Conservation (phyloP, 495 filamentous ascomycete species). For the Penicillium antarcticum region DNA sequence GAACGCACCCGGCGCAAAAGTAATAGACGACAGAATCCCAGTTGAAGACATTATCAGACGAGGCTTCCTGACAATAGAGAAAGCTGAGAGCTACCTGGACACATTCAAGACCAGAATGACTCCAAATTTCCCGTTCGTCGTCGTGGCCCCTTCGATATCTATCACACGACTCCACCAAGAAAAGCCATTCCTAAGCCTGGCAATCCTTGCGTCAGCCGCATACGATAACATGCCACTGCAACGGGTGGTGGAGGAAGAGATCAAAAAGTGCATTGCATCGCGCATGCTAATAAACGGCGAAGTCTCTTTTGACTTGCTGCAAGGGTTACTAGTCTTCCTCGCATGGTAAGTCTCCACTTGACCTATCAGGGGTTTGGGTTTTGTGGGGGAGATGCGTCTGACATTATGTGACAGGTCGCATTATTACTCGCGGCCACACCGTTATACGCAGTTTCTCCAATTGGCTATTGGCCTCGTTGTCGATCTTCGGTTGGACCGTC, state of each 20-base stretch:
- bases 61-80: conserved; percentile 7
- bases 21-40: conserved; percentile 2
- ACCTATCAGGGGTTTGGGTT: not conserved
- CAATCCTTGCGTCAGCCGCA: conserved; percentile 36
- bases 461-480: conserved; percentile 42
- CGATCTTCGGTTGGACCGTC: conserved; percentile 42
- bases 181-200: conserved; percentile 30
- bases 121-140: conserved; percentile 35
- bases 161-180: conserved; percentile 17
- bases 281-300: conserved; percentile 45
- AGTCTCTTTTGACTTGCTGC: conserved; percentile 45
- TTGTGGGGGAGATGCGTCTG: conserved; percentile 1
- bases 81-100: conserved; percentile 22
- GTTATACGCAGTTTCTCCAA: conserved; percentile 38
- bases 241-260: conserved; percentile 29
- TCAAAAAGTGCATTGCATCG: conserved; percentile 37
- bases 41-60: conserved; percentile 26
- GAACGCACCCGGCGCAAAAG: not conserved
- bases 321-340: conserved; percentile 44
- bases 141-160: conserved; percentile 12
- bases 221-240: conserved; percentile 36
- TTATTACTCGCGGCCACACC: conserved; percentile 33
- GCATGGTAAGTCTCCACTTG: conserved; percentile 32
- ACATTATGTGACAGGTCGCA: conserved; percentile 21
- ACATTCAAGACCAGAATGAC: conserved; percentile 15